Conservation (phyloP, 306 rosid species). For the Luffa aegyptiaca region DNA sequence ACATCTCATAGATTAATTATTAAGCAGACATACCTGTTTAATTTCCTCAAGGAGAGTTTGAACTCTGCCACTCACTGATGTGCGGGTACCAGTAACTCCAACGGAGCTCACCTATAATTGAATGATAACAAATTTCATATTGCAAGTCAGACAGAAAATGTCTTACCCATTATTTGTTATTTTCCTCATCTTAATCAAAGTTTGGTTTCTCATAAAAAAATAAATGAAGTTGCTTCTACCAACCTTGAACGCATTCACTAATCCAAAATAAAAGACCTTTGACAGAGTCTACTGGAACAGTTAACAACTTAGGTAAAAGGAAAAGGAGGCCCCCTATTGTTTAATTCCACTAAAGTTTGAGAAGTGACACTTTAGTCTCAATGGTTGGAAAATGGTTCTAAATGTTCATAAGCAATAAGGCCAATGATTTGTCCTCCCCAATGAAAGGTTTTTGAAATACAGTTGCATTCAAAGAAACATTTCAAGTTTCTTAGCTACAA, state of each 20-base stretch:
- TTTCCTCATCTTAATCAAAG: neutral
- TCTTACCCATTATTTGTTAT: neutral
- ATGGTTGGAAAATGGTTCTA: too few species aligned
- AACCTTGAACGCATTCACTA: neutral
- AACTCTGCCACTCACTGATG: constrained; percentile 58
- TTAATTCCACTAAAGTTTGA: too few species aligned
- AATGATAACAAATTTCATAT: neutral
- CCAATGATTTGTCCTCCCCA: neutral
- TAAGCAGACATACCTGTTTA: constrained; percentile 54
- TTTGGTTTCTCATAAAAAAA: neutral
- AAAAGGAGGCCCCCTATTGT: too few species aligned
- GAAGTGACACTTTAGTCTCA: too few species aligned
- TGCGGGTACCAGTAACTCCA: constrained; percentile 87
- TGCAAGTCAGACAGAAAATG: neutral
- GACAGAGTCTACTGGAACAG: too few species aligned
- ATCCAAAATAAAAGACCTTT: neutral
- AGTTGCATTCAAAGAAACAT: neutral
- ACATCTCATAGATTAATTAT: neutral
- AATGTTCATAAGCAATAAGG: neutral
- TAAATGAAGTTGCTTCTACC: neutral
- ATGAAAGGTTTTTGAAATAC: neutral
- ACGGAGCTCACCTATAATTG: constrained; percentile 65
- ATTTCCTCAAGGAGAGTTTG: constrained; percentile 48
- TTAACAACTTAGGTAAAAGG: too few species aligned
- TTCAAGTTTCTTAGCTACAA: neutral